Evolutionary conservation across 2,329 filamentous ascomycete genomes (phyloP), one percentile per base, ranked within the genome.

Genomic region (Lasiodiplodia hormozganensis): DNA sequence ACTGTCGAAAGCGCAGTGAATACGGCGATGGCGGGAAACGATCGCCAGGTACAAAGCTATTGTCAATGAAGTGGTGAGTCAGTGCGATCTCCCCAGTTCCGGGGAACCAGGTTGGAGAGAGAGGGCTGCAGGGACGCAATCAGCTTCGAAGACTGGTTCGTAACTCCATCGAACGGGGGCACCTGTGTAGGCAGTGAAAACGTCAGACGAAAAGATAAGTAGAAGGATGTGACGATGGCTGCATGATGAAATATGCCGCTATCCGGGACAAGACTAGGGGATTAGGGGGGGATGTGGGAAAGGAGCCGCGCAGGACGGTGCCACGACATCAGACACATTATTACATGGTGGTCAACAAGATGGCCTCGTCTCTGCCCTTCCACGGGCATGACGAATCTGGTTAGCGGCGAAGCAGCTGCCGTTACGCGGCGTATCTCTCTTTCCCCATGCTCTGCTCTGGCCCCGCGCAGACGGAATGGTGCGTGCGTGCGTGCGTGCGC

Each of bases 181-280:
- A 16, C 23, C 21, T 11, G 38, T n/a, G 16, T 12, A 31, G 21
- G 56, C 25, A 43, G 12, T 47, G 43, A 21, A 21, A 47, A 21
- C 6, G 57, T 49, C 57, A 49, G 40, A 11, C 16, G 6, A 23
- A 51, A 7, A 36, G 18, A 25, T 10, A 14, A 18, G 16, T 8
- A 18, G n/a, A 16, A 34, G 28, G 38, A 52, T 64, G n/a, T 52
- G 60, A 52, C 36, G 23, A 34, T 28, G 60, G 25, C 60, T 52
- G 31, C 47, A 52, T 64, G 47, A 52, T 64, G 47, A 64, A 38
- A 31, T 25, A 49, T 52, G 18, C 23, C 36, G 23, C 10, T 1
- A 25, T n/a, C 23, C 8, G 56, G 56, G 36, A n/a, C 34, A 23
- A 43, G 36, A 21, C 38, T 21, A 16, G 56, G 28, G 23, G 3